Base-by-base conservation (phyloP, 805 yeast species). In the Grigorovia yakushimaensis region DNA sequence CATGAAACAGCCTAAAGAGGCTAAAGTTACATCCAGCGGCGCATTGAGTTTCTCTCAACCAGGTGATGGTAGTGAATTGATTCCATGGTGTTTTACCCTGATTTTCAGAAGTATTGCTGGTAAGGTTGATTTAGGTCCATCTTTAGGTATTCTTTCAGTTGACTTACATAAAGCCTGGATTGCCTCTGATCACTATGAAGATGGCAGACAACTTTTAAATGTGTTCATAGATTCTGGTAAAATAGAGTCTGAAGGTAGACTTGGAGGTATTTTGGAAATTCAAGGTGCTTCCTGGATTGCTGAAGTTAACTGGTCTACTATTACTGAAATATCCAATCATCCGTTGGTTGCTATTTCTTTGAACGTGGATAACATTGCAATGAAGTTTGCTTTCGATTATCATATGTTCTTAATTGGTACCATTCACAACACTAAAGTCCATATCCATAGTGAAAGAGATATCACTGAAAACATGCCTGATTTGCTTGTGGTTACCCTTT, bases 81-180 rank as follows among this genome's bases (percentile, higher is more conserved):
- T 87, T 41, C 93, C 96, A 0, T 84, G 94, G 86, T 72, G 78
- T 15, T 61, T 84, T 27, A 77, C 82, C 10, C 61, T 84, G 23
- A 66, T 79, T 10, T 63, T 89, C 3, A 57, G 71, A 0, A 76
- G 78, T 48, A 65, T 81, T 1, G 61, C 67, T 0, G 73, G 82
- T 5, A 73, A 71, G 27, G 78, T 87, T 20, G 94, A 88, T 54
- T 72, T 91, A 50, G 98, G 98, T 0, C 84, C 84, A 40, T 79
- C 96, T 0, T 66, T 91, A 36, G 97, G 98, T 18, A 71, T 77
- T 13, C 61, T 85, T 42, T 67, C 72, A 1, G 63, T 86, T 6
- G 62, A 62, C 0, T 51, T 86, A 22, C 83, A 81, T 46, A 69
- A 76, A 30, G 62, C 81, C 5, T 87, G 95, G 91, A 72, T 79